phyloP scores from a whole-genome alignment of 225 moss, liverwort and hornwort genomes.

The Polytrichum commune region DNA sequence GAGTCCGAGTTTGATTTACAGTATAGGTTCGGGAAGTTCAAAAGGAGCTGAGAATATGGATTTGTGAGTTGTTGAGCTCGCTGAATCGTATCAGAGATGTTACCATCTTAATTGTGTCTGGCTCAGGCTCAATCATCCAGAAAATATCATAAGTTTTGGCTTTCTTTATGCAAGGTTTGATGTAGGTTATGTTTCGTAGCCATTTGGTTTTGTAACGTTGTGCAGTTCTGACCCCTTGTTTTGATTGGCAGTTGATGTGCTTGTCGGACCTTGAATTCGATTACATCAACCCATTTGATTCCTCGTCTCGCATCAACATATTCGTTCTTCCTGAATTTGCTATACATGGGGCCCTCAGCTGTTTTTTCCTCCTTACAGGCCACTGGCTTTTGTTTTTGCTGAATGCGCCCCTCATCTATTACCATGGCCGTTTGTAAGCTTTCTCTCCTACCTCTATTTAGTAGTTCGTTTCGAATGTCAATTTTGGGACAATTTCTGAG shows the following conservation, averaged over 20 bases:
- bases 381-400: conserved; percentile 81
- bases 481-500: not conserved
- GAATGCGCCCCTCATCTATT: conserved; percentile 71
- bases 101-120: not conserved
- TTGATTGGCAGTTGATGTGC: conserved; percentile 54
- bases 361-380: conserved; percentile 63
- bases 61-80: no score
- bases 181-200: not conserved
- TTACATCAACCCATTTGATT: conserved; percentile 97
- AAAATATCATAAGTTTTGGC: no score
- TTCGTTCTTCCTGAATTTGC: conserved; percentile 76
- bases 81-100: no score
- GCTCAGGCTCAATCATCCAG: not conserved
- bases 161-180: not conserved
- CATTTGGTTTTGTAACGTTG: conserved; percentile 39
- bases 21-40: no score
- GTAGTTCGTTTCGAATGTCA: not conserved
- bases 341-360: conserved; percentile 63
- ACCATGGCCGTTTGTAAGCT: conserved; percentile 62
- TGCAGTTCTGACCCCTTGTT: no score
- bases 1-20: not conserved
- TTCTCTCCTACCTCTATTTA: conserved; percentile 10
- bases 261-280: conserved; percentile 98
- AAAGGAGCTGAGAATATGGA: no score
- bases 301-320: conserved; percentile 80